phyloP scores from a whole-genome alignment of 164 flowering plant species.

The Dillenia suffruticosa region DNA sequence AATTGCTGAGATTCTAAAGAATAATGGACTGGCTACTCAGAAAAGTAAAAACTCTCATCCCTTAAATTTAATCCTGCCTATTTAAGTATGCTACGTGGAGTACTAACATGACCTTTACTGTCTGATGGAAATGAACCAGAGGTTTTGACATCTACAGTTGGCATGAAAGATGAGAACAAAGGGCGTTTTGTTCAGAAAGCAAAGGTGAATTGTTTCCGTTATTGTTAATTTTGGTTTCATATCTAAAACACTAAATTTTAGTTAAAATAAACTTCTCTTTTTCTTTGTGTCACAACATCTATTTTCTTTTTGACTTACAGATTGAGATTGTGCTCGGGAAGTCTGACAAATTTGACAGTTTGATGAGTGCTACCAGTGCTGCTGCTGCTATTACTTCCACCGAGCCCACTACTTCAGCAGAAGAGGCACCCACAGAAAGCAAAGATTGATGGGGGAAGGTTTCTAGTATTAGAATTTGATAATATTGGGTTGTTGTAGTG shows the following conservation, averaged over 20 bases:
- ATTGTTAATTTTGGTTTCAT: not conserved
- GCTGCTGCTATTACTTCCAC: too few relatives aligned
- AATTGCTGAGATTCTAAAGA: slow-evolving; percentile 80
- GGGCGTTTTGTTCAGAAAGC: slow-evolving; percentile 77
- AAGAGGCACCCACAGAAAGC: too few relatives aligned
- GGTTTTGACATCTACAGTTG: slow-evolving; percentile 69
- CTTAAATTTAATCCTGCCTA: not conserved
- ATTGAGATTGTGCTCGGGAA: slow-evolving; percentile 57
- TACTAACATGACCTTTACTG: too few relatives aligned
- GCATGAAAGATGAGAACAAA: slow-evolving; percentile 65
- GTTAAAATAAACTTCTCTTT: not conserved
- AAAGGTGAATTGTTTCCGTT: slow-evolving; percentile 34
- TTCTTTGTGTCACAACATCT: not conserved
- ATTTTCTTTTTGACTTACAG: slow-evolving; percentile 11
- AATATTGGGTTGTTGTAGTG: too few relatives aligned
- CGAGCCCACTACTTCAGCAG: too few relatives aligned
- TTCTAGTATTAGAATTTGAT: too few relatives aligned
- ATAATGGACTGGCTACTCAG: slow-evolving; percentile 67
- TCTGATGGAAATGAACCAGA: slow-evolving; percentile 30
- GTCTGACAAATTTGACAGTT: slow-evolving; percentile 38
- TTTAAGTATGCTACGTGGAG: not conserved
- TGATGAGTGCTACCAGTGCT: too few relatives aligned
- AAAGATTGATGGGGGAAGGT: too few relatives aligned
- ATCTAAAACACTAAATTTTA: not conserved
- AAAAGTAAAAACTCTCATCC: slow-evolving; percentile 51